Evolutionary conservation across 352 stramenopile species (phyloP).

Genomic region (Phytophthora palmivora): DNA sequence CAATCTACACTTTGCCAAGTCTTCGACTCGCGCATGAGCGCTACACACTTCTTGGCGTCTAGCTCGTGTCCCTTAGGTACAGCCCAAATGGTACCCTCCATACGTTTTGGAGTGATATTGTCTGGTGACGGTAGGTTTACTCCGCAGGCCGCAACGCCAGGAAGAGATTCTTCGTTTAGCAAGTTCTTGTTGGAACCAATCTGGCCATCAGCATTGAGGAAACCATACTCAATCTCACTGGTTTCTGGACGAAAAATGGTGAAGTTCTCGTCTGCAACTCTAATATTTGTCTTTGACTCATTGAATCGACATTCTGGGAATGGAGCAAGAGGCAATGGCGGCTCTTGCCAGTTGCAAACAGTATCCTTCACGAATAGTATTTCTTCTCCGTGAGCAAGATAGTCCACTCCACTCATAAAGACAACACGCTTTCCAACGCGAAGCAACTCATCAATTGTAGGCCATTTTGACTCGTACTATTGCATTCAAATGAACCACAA

Average conservation of each 20-base stretch:
- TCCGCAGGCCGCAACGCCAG: constrained; percentile 67
- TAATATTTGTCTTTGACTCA: constrained; percentile 47
- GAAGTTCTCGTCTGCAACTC: constrained; percentile 50
- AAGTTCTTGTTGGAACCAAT: constrained; percentile 73
- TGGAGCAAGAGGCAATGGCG: constrained; percentile 57
- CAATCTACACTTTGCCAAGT: constrained; percentile 74
- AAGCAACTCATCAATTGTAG: constrained; percentile 70
- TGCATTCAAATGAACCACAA: neutral
- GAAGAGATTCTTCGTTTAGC: constrained; percentile 71
- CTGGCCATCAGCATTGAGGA: constrained; percentile 81
- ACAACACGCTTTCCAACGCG: constrained; percentile 69
- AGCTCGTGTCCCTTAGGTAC: constrained; percentile 43
- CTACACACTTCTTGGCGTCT: constrained; percentile 56
- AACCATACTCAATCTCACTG: constrained; percentile 86
- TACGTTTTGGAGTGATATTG: constrained; percentile 85
- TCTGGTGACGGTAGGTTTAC: constrained; percentile 85
- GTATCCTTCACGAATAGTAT: constrained; percentile 80
- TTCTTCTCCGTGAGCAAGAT: constrained; percentile 63
- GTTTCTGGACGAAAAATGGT: constrained; percentile 85
- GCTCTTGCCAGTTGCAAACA: constrained; percentile 85
- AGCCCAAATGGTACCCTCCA: constrained; percentile 77
- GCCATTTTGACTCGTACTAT: constrained; percentile 62
- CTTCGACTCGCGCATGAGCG: constrained; percentile 42
- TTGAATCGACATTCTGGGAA: constrained; percentile 68
- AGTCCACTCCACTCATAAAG: constrained; percentile 84